Evolutionary conservation across 2,329 filamentous ascomycete genomes (phyloP), one percentile per base, ranked within the genome.

Genomic region (Trichoderma citrinoviride): DNA sequence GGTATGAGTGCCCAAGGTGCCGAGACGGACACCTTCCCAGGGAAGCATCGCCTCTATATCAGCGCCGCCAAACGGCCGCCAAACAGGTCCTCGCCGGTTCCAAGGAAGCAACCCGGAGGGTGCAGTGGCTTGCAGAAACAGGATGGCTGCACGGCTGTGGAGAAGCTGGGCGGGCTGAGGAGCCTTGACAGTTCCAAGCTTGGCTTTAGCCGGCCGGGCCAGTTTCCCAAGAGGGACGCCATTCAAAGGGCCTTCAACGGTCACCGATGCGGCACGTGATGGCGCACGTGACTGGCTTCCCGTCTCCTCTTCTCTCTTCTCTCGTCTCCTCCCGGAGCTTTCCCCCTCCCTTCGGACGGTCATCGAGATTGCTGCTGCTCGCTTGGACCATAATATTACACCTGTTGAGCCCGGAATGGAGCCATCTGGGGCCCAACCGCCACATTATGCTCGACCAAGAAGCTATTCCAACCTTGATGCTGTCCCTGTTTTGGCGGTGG

Each of bases 401-500:
- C 40, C 49, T 62, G 40, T 62, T 62, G 49, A 62, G 21, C 49
- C 6, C n/a, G 4, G 37, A 61, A 53, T 61, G 58, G 58, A 53
- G 58, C 37, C 58, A 61, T 61, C 37, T 19, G 46, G 47, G 54
- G 12, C 29, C 58, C 58, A 49, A 21, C 58, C 23, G 29, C 37
- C 37, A 27, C 14, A 19, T 15, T 15, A 3, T 44, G 40, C 40
- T 46, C 33, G 37, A 62, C 15, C 40, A 25, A 14, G 40, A 62
- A 27, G 58, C 49, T 62, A 62, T 62, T 27, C 19, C 25, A 41
- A 54, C 50, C 49, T 54, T 54, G 49, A 25, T 54, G 40, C 33
- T 15, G 33, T 54, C 58, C 25, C 49, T 62, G 40, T 21, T 43
- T 40, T 19, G 12, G 21, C 19, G n/a, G 58, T 62, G 58, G 58